Evolutionary conservation across 2,329 filamentous ascomycete genomes (phyloP), one percentile per base, ranked within the genome.

Genomic region (Colletotrichum salicis): DNA sequence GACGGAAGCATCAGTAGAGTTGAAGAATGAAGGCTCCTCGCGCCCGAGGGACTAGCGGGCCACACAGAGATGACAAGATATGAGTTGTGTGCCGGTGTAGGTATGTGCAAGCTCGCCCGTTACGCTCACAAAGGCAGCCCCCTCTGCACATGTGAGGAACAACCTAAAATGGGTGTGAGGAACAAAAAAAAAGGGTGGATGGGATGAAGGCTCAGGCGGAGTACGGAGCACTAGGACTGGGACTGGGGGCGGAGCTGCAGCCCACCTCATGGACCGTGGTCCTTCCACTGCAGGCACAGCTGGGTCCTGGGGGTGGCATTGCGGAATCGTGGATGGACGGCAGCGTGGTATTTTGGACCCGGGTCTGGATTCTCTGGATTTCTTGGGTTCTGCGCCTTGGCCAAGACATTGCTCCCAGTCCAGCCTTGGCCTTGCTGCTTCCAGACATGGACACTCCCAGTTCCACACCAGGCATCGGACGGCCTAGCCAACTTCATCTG

Each of bases 311-410:
- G 15, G 37, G 37, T 41, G 37, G 37, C 19, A 15, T 4, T 37
- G 35, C n/a, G 41, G 15, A 19, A 48, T 48, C n/a, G 41, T 48
- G 41, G 19, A 48, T 48, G 24, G 64, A 29, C 29, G n/a, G 57
- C 35, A 62, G 37, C 33, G 52, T 62, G 64, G 52, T 54, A 68
- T 71, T 64, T 55, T 71, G 27, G 69, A 64, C 64, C 54, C 52
- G 29, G 68, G 69, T 69, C 69, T 71, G 33, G 68, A 71, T 45
- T 62, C 57, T 71, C 45, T 57, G 13, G 67, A 33, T 55, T 59
- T 35, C 52, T 48, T 67, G 35, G 55, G 24, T n/a, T 37, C 15
- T 48, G 35, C 13, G 58, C 24, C 41, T 22, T 48, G 41, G 19
- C 41, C 41, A 48, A 48, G 41, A 48, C 41, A 48, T 48, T 41